Base-by-base conservation (phyloP, 192 early-diverging fungal species). In the Backusella psychrophila region DNA sequence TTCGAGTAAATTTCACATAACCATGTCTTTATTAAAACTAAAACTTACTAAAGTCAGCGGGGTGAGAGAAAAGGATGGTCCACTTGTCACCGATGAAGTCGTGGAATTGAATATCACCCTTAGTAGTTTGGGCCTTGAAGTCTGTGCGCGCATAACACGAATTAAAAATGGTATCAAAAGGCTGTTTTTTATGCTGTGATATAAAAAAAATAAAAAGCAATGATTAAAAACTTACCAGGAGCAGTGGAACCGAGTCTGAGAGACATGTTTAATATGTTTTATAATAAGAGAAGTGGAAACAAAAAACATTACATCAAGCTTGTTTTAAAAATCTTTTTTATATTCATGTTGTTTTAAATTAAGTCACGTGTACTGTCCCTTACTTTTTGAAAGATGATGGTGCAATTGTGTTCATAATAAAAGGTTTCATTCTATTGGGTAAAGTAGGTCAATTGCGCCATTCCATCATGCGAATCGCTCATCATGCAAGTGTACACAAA, bases 31-130 rank as follows among this genome's bases (percentile, higher is more conserved):
- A 21, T 17, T 29, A 15, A 23, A 33, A 42, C 12, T 23, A 35
- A n/a, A 67, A 85, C 80, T 83, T 82, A 87, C 90, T 97, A 71
- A 97, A 98, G 87, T 97, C 96, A 72, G 95, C 98, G 15, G 98
- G 97, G 82, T 99, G 97, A 34, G 97, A 99, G 85, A 99, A 99
- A n/a, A 99, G 91, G 42, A 99, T 88, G 46, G 89, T 94, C 98
- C 98, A 99, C 14, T 88, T 88, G 79, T 90, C 87, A 69, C 90
- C 89, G 67, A 97, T 94, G 67, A 88, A 96, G 17, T 93, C 87
- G 81, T 99, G 95, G 88, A 99, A 97, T 76, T 94, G 85, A 87
- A 99, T 93, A n/a, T 77, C 74, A 74, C 98, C 98, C 77, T 92
- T 77, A 19, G 98, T 99, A 72, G 98, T 96, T 66, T 93, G 74